These are phyloP conservation scores for Aspergillus ostianus DNA, from an alignment of 495 filamentous ascomycete genomes.

Conservation along the genomic window DNA sequence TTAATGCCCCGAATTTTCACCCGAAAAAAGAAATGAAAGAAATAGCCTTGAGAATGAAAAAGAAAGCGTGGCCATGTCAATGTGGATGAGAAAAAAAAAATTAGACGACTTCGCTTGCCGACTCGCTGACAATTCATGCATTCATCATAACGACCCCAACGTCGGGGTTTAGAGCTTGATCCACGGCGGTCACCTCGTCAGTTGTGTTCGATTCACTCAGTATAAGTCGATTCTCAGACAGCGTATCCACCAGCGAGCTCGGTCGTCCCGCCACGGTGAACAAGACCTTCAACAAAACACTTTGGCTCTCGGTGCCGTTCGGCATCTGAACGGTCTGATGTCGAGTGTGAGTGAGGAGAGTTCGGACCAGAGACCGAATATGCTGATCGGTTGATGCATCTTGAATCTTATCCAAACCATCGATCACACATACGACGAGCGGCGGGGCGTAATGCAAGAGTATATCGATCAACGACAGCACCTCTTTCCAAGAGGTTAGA, in stretches of 20 bases:
- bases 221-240: constrained; percentile 38
- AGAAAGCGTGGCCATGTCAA: background rate
- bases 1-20: constrained; percentile 17
- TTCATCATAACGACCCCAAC: constrained; percentile 42
- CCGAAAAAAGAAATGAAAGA: constrained; percentile 10
- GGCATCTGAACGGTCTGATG: constrained; percentile 22
- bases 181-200: constrained; percentile 20
- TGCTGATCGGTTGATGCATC: constrained; percentile 36
- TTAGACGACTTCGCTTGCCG: constrained; percentile 2
- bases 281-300: constrained; percentile 40
- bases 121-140: constrained; percentile 25
- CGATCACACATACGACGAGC: constrained; percentile 42
- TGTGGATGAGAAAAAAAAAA: background rate
- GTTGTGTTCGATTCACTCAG: constrained; percentile 30
- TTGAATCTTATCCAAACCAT: constrained; percentile 41
- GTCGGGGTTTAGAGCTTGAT: constrained; percentile 29
- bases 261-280: constrained; percentile 41
- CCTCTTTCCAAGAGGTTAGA: constrained; percentile 40
- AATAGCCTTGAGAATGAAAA: background rate
- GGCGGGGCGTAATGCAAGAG: constrained; percentile 42
- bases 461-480: constrained; percentile 39
- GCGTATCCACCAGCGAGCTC: constrained; percentile 35
- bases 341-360: constrained; percentile 39
- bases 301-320: constrained; percentile 23
- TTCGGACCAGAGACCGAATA: constrained; percentile 37